Conservation (phyloP, 2,329 filamentous ascomycete genomes). For the Botryotinia narcissicola region DNA sequence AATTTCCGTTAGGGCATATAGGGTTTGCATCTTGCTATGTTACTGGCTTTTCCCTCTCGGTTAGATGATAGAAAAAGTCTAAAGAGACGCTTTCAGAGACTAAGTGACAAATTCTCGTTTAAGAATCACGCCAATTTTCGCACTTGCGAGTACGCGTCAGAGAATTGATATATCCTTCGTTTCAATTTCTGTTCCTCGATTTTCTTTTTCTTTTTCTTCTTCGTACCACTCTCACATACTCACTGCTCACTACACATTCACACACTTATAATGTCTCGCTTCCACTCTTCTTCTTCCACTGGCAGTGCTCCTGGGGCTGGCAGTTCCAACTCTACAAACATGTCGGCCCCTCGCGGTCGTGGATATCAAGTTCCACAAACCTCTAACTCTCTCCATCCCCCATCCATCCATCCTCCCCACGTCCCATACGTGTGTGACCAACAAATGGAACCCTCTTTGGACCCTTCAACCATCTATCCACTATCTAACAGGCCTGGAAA, state of each 20-base stretch:
- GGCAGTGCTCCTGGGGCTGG: slow-evolving; percentile 10
- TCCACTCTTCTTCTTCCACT: slow-evolving; percentile 12
- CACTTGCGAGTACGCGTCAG: not conserved
- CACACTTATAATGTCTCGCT: slow-evolving; percentile 12
- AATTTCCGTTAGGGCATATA: not conserved
- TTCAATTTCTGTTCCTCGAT: not conserved
- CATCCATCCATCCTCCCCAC: not conserved
- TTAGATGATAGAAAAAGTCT: not conserved
- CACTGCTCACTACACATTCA: not conserved
- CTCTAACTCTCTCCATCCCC: not conserved
- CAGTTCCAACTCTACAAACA: slow-evolving; percentile 5
- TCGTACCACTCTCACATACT: slow-evolving; percentile 2
- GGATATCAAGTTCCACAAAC: slow-evolving; percentile 18
- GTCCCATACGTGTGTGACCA: not conserved
- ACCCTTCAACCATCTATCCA: not conserved
- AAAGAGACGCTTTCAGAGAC: not conserved
- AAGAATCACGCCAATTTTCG: not conserved
- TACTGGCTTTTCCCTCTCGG: not conserved
- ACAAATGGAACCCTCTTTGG: slow-evolving; percentile 6
- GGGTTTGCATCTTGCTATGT: not conserved
- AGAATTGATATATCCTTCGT: not conserved
- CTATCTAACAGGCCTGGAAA: slow-evolving; percentile 3
- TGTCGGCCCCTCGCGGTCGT: slow-evolving; percentile 9
- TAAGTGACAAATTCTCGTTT: not conserved
- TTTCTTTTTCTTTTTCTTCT: slow-evolving; percentile 14